phyloP scores from a whole-genome alignment of 345 rosid species.

The Citrus sp. region DNA sequence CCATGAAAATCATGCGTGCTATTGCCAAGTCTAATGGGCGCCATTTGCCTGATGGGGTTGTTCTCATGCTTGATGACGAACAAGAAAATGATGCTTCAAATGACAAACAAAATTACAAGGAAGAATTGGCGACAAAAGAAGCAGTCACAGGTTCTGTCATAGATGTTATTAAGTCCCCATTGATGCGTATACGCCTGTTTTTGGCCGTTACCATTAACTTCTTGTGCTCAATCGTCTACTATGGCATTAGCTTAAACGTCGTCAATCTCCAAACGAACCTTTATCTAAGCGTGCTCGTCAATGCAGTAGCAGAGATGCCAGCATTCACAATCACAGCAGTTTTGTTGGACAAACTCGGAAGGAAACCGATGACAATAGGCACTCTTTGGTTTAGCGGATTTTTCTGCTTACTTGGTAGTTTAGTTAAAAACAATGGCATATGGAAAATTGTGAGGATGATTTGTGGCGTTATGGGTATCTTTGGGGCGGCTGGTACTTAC shows the following conservation, averaged over 20 bases:
- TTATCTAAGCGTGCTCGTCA: slow-evolving; percentile 67
- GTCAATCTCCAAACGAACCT: slow-evolving; percentile 87
- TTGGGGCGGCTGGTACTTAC: slow-evolving; percentile 86
- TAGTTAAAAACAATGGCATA: slow-evolving; percentile 36
- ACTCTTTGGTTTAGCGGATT: slow-evolving; percentile 78
- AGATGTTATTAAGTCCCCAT: slow-evolving; percentile 62
- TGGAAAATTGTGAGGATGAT: slow-evolving; percentile 68
- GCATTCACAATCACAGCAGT: slow-evolving; percentile 73
- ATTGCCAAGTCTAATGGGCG: slow-evolving; percentile 62
- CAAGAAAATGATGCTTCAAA: slow-evolving; percentile 30
- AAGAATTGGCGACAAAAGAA: slow-evolving; percentile 22
- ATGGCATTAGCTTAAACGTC: slow-evolving; percentile 87
- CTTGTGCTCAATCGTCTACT: slow-evolving; percentile 71
- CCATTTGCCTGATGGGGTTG: slow-evolving; percentile 57
- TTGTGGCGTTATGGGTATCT: slow-evolving; percentile 77
- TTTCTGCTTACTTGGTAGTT: slow-evolving; percentile 58
- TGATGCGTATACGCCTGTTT: slow-evolving; percentile 56
- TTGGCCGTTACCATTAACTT: slow-evolving; percentile 61
- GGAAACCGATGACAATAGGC: slow-evolving; percentile 77
- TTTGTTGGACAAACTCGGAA: slow-evolving; percentile 61
- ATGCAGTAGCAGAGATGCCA: slow-evolving; percentile 84
- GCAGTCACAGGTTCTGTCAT: slow-evolving; percentile 53
- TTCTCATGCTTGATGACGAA: slow-evolving; percentile 66
- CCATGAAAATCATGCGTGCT: slow-evolving; percentile 62
- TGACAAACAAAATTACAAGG: slow-evolving; percentile 5